These are phyloP conservation scores for Cytospora piceicola DNA, from an alignment of 2,329 filamentous ascomycete species.

Conservation along the genomic window DNA sequence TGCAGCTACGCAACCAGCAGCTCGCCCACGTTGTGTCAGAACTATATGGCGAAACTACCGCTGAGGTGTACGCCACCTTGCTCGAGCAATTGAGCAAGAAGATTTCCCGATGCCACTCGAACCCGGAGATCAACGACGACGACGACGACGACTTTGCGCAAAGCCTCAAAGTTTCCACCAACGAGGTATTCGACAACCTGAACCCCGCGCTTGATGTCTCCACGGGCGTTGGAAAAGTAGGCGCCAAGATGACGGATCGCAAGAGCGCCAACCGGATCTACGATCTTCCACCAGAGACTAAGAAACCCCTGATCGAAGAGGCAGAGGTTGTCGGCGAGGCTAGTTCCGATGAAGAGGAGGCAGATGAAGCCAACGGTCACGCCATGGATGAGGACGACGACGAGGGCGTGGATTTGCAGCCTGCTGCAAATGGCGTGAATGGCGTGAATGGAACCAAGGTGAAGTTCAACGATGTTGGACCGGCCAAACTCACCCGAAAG, in stretches of 20 bases:
- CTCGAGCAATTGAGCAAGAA: conserved; percentile 72
- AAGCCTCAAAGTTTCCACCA: conserved; percentile 52
- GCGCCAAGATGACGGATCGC: conserved; percentile 51
- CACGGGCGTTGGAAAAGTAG: conserved; percentile 60
- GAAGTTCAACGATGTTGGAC: conserved; percentile 55
- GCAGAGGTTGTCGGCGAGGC: conserved; percentile 41
- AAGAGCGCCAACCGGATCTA: conserved; percentile 54
- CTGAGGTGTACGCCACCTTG: conserved; percentile 75
- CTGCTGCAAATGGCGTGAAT: conserved; percentile 32
- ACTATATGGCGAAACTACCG: conserved; percentile 72
- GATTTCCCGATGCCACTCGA: conserved; percentile 67
- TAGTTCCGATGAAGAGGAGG: conserved; percentile 42
- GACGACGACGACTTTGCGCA: conserved; percentile 42
- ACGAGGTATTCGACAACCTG: conserved; percentile 60
- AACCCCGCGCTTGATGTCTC: conserved; percentile 57
- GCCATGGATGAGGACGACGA: conserved; percentile 42
- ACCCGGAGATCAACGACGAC: conserved; percentile 53
- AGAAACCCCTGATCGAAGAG: conserved; percentile 32
- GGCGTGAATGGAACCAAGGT: conserved; percentile 44
- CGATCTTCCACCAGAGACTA: conserved; percentile 35
- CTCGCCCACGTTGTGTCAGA: conserved; percentile 75
- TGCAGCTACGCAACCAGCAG: conserved; percentile 78
- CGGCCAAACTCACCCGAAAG: conserved; percentile 51
- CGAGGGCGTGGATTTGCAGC: conserved; percentile 39
- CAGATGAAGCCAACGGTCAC: conserved; percentile 39